These are phyloP conservation scores for Crucihimalaya himalaica DNA, from an alignment of 345 rosid species.

Conservation along the genomic window DNA sequence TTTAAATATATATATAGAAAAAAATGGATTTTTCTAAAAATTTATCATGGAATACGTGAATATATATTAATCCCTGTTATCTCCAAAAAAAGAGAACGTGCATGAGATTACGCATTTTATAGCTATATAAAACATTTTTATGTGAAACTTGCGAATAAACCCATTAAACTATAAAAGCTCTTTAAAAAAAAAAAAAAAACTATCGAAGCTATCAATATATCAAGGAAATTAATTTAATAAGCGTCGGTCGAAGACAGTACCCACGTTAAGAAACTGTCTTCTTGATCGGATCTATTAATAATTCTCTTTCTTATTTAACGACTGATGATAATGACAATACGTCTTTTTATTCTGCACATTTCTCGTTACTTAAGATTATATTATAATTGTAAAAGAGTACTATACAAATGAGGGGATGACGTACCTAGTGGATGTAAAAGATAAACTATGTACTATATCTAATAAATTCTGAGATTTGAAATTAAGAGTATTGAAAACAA, in stretches of 20 bases:
- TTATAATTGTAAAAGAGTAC: background rate
- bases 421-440: background rate
- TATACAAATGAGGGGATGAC: too few relatives aligned
- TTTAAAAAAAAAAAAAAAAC: background rate
- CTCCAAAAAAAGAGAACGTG: slow-evolving; percentile 27
- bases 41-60: background rate
- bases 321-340: background rate
- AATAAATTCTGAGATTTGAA: background rate
- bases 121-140: background rate
- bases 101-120: slow-evolving; percentile 21
- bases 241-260: slow-evolving; percentile 16
- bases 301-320: background rate
- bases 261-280: slow-evolving; percentile 27
- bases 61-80: background rate
- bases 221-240: background rate
- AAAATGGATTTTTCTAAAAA: too few relatives aligned
- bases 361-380: background rate
- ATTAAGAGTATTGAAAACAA: background rate
- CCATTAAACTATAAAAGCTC: background rate
- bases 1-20: too few relatives aligned
- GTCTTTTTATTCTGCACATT: background rate
- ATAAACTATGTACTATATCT: background rate
- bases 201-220: background rate
- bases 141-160: slow-evolving; percentile 13
- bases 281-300: slow-evolving; percentile 29